Evolutionary conservation across 306 rosid genomes (phyloP).

Genomic region (Vigna nakashimae): DNA sequence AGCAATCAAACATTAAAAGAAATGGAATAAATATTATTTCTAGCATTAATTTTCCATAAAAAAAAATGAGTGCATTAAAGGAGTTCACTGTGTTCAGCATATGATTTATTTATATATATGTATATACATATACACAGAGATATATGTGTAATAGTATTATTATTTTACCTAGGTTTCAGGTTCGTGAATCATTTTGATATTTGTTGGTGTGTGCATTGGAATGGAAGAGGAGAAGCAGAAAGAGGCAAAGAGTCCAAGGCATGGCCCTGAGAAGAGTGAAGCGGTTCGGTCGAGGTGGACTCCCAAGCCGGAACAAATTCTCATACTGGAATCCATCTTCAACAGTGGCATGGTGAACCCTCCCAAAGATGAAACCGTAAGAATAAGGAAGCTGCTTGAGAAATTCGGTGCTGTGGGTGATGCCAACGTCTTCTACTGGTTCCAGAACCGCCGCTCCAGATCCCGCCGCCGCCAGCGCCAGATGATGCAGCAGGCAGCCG

Average conservation of each 20-base stretch:
- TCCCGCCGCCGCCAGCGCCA: constrained; percentile 98
- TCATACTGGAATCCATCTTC: constrained; percentile 94
- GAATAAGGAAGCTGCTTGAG: constrained; percentile 80
- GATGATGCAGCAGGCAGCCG: constrained; percentile 64
- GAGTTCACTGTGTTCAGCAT: constrained; percentile 36
- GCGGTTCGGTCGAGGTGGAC: constrained; percentile 95
- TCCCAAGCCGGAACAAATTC: constrained; percentile 92
- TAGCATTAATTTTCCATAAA: no score
- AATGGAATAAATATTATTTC: background rate
- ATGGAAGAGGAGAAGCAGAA: constrained; percentile 72
- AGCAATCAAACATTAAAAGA: background rate
- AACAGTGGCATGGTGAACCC: constrained; percentile 98
- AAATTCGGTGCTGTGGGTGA: constrained; percentile 89
- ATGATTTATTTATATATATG: background rate
- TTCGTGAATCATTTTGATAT: constrained; percentile 33
- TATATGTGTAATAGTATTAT: constrained; percentile 1
- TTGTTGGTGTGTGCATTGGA: constrained; percentile 35
- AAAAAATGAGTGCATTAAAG: background rate
- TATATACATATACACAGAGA: background rate
- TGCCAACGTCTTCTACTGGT: constrained; percentile 98
- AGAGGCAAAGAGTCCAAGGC: constrained; percentile 53
- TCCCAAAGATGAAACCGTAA: constrained; percentile 84
- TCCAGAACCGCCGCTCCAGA: constrained; percentile 93
- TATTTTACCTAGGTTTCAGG: constrained; percentile 59
- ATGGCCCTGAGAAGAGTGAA: constrained; percentile 58